Evolutionary conservation across 768 basidiomycete genomes (phyloP), one percentile per base, ranked within the genome.

Genomic region (Calocybe gangraenosa): DNA sequence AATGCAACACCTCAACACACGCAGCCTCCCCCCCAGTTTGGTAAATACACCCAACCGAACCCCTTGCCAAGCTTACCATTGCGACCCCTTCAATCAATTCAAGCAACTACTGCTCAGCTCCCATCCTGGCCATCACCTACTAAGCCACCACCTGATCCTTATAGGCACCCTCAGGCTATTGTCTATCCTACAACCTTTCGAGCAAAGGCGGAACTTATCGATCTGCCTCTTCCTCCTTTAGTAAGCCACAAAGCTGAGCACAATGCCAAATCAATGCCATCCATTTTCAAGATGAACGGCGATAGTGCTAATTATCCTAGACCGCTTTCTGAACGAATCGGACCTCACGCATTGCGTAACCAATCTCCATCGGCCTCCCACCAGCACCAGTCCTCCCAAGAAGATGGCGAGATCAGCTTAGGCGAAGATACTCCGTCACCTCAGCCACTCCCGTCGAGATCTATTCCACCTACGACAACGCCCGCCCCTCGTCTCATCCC

Each of bases 381-480:
- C 18, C 49, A 35, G 48, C 64, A 60, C n/a, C 59, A 62, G 7
- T 55, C 60, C 0, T 69, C 74, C 4, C 74, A 72, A 20, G 78
- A 79, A 56, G 78, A 79, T 33, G 77, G 76, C 3, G 78, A 79
- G 57, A 78, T 79, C 44, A 70, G 57, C 33, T 59, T 52, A 2
- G 48, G 52, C 15, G 54, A 53, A 7, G 51, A 56, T 13, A 49
- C 53, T 0, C 43, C 53, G 0, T 52, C 53, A 0, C 48, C 54
- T 1, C 52, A 47, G 20, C 42, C 45, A 6, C 14, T 14, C 5
- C n/a, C 34, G 7, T n/a, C 14, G n/a, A 7, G 34, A 35, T 35
- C 34, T 7, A 35, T n/a, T n/a, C 28, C 37, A 4, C 47, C 46
- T 1, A 15, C 37, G 0, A 32, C 50, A 17, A 43, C 36, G 1